Base-by-base conservation (phyloP, 2,329 filamentous ascomycete species). In the Penicillium sp. region DNA sequence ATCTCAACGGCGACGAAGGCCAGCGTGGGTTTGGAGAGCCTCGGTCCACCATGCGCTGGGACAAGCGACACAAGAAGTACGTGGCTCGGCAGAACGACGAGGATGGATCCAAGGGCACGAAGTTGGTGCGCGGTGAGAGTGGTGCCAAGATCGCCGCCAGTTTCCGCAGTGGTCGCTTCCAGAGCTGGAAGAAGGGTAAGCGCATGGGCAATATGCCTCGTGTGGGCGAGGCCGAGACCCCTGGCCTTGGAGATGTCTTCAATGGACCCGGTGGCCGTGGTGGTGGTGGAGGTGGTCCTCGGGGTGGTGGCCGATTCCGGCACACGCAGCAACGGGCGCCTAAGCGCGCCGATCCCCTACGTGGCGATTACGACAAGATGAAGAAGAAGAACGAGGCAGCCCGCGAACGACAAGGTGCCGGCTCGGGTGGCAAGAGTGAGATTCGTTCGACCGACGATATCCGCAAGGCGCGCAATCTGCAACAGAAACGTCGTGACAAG, bases 1-100 rank as follows among this genome's bases (percentile, higher is more conserved):
- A 98, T 74, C 86, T 99, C 13, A 88, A 85, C 58, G 92, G 92
- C 71, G 95, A 99, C 76, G 95, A 98, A 65, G 85, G 84, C 11
- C 85, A 65, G 11, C 90, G 90, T 71, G 83, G 85, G 1, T 96
- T 97, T 73, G 92, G 87, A 60, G 87, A 90, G 67, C 86, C 91
- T 3, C 84, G 87, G 47, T 89, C 87, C 64, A 81, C 85, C 47
- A 88, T 96, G 87, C 89, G 95, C 64, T 99, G 95, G 95, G 95
- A 99, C 79, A 93, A 96, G 80, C 96, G 96, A 76, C 86, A 87
- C 69, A 96, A 90, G 78, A 98, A 97, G 78, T 99, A 98, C 78
- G 93, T 99, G 35, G 82, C 90, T 13, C 86, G 90, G 35, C 87
- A 87, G 66, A 98, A 99, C 81, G 95, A 99, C 77, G 90, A 96